These are phyloP conservation scores for Bonia amplexicaulis DNA, from an alignment of 176 grass and related monocot genomes.

Conservation along the genomic window DNA sequence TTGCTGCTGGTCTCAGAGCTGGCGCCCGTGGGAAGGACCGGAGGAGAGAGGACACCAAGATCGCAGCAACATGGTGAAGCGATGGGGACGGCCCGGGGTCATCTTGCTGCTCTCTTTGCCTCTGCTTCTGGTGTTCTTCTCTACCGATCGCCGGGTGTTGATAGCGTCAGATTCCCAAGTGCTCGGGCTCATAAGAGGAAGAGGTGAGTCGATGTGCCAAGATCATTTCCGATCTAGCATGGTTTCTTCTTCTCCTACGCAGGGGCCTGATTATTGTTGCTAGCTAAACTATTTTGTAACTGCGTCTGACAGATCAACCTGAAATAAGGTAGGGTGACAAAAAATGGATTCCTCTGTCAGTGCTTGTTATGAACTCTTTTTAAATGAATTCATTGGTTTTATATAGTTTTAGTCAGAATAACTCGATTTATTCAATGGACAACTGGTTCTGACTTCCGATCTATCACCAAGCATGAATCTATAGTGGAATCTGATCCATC, in stretches of 20 bases:
- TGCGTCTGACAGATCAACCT: not conserved
- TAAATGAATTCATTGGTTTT: not conserved
- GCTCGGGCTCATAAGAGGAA: not conserved
- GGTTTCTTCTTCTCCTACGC: not conserved
- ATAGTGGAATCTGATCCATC: not conserved
- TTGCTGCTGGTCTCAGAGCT: not conserved
- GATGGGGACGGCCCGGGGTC: not conserved
- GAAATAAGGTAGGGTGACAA: not conserved
- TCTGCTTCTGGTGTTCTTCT: not conserved
- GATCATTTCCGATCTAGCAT: not conserved
- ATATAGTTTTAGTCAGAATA: not conserved
- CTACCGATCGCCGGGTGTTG: not conserved
- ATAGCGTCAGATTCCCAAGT: not conserved
- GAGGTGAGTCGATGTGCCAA: not conserved
- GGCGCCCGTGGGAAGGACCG: not conserved
- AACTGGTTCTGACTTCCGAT: not conserved
- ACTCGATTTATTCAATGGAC: not conserved
- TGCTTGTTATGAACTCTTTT: not conserved
- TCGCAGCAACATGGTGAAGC: not conserved
- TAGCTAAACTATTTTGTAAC: not conserved
- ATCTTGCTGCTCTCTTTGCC: conserved; percentile 7
- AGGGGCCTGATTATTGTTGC: not conserved
- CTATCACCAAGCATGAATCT: not conserved
- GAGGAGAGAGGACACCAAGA: not conserved
- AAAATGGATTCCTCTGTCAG: not conserved